Conservation (phyloP, 176 grass and related monocot species). For the Triticum monococcum region DNA sequence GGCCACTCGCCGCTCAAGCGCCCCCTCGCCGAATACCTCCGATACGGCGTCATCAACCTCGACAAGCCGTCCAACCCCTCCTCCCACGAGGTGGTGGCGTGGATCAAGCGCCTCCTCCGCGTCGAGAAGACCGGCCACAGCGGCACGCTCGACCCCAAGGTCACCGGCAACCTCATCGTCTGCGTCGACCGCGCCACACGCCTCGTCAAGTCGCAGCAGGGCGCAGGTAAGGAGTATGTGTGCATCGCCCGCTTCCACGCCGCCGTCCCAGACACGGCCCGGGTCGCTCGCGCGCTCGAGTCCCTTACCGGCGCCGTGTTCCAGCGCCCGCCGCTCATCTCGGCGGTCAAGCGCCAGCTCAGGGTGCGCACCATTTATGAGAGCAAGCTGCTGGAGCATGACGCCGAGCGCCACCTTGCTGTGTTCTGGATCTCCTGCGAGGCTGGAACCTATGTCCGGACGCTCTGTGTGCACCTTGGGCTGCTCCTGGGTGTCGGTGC, state of each 20-base stretch:
- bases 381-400: conserved; percentile 82
- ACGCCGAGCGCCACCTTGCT: conserved; percentile 59
- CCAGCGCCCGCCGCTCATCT: conserved; percentile 93
- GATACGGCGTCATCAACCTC: conserved; percentile 88
- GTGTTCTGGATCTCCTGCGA: conserved; percentile 91
- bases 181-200: conserved; percentile 93
- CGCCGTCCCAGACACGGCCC: conserved; percentile 47
- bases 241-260: conserved; percentile 82
- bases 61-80: conserved; percentile 97
- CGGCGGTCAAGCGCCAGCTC: conserved; percentile 87
- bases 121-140: conserved; percentile 80
- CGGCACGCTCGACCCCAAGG: conserved; percentile 94
- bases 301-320: conserved; percentile 84
- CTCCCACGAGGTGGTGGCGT: conserved; percentile 94
- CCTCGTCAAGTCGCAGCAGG: conserved; percentile 95
- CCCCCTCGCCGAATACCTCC: conserved; percentile 72
- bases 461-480: conserved; percentile 82
- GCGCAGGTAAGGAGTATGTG: conserved; percentile 88
- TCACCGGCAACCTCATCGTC: conserved; percentile 95
- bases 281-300: conserved; percentile 63
- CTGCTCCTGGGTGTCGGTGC: conserved; percentile 78
- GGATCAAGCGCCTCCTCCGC: conserved; percentile 88
- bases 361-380: conserved; percentile 88
- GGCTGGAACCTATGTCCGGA: conserved; percentile 82
- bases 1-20: conserved; percentile 7